Base-by-base conservation (phyloP, 2,329 filamentous ascomycete genomes). In the Cylindrodendrum hubeiense region DNA sequence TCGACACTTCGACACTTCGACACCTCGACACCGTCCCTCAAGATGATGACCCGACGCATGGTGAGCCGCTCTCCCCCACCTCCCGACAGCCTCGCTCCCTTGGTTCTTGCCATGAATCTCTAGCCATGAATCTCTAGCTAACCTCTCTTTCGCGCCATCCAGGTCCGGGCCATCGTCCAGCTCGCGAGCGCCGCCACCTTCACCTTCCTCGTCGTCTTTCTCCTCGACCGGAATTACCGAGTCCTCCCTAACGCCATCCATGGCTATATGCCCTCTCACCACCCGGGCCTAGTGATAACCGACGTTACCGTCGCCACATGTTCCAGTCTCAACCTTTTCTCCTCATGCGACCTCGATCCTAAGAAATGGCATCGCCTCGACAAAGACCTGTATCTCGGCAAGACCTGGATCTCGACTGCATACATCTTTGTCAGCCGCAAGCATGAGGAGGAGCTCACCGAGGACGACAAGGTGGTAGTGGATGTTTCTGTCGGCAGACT, bases 151-250 rank as follows among this genome's bases (percentile, higher is more conserved):
- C 30, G 44, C 37, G 24, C 49, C 22, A 19, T 43, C 13, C 65
- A 89, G 87, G 85, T 89, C 71, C 87, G 87, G 72, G 94, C 94
- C 69, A 88, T 91, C 76, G 84, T 92, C 77, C 93, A 98, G 86
- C 89, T 96, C 76, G 84, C 87, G 69, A 84, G 89, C 62, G 85
- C 94, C 62, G 84, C 88, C 60, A 78, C 87, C 71, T 83, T 94
- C 75, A 88, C 91, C 71, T 84, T 95, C 71, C 77, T 95, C 73
- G 81, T 95, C 74, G 81, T 94, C 70, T 90, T 95, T 79, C 87
- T 97, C 79, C 90, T 97, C 83, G 95, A 98, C 82, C 93, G 91
- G 76, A 93, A 92, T 78, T 97, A 96, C 83, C 89, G 93, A 71
- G 92, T 98, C 65, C 89, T 98, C 37, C 95, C 95, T 44, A 90